Evolutionary conservation across 2,329 filamentous ascomycete genomes (phyloP).

Genomic region (Sclerotinia spermophila): DNA sequence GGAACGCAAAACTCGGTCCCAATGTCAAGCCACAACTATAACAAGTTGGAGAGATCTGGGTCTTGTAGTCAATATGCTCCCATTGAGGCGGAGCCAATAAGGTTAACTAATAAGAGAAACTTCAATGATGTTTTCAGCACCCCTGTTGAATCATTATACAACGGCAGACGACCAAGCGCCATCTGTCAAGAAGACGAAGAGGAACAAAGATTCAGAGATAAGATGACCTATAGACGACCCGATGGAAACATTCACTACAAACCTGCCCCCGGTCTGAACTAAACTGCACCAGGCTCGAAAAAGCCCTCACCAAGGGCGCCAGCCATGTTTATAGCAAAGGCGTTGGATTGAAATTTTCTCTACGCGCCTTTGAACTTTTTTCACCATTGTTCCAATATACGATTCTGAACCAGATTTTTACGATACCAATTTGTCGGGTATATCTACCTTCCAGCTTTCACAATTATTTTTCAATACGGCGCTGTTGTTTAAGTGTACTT

Average conservation of each 20-base stretch:
- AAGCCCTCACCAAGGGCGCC: no score
- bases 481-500: background rate
- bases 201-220: slow-evolving; percentile 19
- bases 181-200: slow-evolving; percentile 29
- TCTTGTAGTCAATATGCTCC: slow-evolving; percentile 27
- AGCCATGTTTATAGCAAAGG: slow-evolving; percentile 6
- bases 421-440: slow-evolving; percentile 16
- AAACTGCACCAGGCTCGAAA: background rate
- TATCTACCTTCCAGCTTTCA: background rate
- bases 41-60: slow-evolving; percentile 24
- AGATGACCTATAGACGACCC: slow-evolving; percentile 35
- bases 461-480: background rate
- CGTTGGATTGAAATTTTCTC: background rate
- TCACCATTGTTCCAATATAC: background rate
- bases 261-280: background rate
- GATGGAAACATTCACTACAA: slow-evolving; percentile 25
- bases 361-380: slow-evolving; percentile 1
- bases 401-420: slow-evolving; percentile 7
- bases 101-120: slow-evolving; percentile 29
- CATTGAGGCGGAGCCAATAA: slow-evolving; percentile 23
- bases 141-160: slow-evolving; percentile 39
- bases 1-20: slow-evolving; percentile 19
- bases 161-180: slow-evolving; percentile 43
- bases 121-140: slow-evolving; percentile 30
- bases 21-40: slow-evolving; percentile 22